phyloP scores from a whole-genome alignment of 495 filamentous ascomycete genomes.

The Margaritispora aquatica region DNA sequence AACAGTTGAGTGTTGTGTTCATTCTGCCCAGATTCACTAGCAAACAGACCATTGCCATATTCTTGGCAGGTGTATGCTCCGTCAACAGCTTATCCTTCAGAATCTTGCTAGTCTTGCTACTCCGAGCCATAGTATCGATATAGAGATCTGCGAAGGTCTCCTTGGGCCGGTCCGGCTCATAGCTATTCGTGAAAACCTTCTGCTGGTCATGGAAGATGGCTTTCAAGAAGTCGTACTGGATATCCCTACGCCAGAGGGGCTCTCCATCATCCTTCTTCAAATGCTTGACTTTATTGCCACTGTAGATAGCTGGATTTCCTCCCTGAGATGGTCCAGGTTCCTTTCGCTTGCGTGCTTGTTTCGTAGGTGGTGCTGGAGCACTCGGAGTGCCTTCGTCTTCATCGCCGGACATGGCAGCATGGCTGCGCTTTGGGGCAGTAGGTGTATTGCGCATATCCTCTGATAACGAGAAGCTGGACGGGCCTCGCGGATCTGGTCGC shows the following conservation, averaged over 20 bases:
- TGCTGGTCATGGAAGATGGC: constrained; percentile 83
- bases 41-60: constrained; percentile 99
- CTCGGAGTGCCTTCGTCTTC: constrained; percentile 36
- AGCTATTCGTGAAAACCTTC: constrained; percentile 81
- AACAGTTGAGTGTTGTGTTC: constrained; percentile 99
- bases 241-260: constrained; percentile 94
- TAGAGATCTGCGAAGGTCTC: constrained; percentile 94
- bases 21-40: constrained; percentile 96
- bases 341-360: constrained; percentile 9
- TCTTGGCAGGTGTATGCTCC: constrained; percentile 84
- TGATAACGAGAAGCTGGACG: constrained; percentile 9
- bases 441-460: constrained; percentile 16
- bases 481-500: constrained; percentile 20
- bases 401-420: constrained; percentile 22
- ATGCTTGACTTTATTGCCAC: constrained; percentile 91
- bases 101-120: constrained; percentile 98
- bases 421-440: constrained; percentile 1
- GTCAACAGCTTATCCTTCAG: constrained; percentile 93
- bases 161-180: constrained; percentile 62
- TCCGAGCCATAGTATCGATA: constrained; percentile 96
- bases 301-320: constrained; percentile 37
- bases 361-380: constrained; percentile 38
- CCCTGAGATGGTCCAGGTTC: constrained; percentile 7
- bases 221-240: constrained; percentile 91
- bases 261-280: constrained; percentile 97